A percentile compares a stretch with the other conserved stretches of the same genome.
Conservation (phyloP, 2,329 filamentous ascomycete genomes). For the Aspergillus sp. region DNA sequence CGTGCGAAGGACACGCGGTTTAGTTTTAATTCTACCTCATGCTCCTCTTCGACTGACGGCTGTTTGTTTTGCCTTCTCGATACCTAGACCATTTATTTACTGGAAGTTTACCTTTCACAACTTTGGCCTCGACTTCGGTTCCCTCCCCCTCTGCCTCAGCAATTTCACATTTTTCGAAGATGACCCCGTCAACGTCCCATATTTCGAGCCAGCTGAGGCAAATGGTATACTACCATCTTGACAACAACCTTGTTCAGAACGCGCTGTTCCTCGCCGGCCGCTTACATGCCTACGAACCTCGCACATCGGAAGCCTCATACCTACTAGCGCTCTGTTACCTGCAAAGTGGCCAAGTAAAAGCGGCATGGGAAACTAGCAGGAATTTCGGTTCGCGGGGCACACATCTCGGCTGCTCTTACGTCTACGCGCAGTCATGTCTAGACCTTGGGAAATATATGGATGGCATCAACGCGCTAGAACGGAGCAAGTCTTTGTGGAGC, state of each 20-base stretch:
- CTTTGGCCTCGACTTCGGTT: constrained; percentile 14
- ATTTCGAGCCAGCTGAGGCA: constrained; percentile 63
- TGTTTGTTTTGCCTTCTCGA: constrained; percentile 4
- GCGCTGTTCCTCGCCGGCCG: constrained; percentile 92
- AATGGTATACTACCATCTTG: constrained; percentile 72
- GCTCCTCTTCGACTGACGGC: constrained; percentile 6
- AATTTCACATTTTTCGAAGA: constrained; percentile 29
- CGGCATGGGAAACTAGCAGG: constrained; percentile 81
- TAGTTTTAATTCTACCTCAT: constrained; percentile 13
- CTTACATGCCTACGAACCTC: constrained; percentile 78
- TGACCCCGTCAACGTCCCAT: constrained; percentile 57
- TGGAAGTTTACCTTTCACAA: constrained; percentile 13
- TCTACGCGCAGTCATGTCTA: constrained; percentile 87
- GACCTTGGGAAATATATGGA: constrained; percentile 75
- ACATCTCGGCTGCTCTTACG: constrained; percentile 84
- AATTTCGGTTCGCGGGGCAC: constrained; percentile 66
- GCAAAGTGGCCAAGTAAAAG: constrained; percentile 76
- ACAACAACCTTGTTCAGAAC: constrained; percentile 85
- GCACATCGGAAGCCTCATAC: constrained; percentile 76
- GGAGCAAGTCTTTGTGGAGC: constrained; percentile 72
- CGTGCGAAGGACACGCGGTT: not conserved
- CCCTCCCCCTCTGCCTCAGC: not conserved
- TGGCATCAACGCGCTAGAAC: constrained; percentile 81
- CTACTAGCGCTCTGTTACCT: constrained; percentile 83
- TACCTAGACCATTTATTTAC: not conserved